A percentile compares a stretch with the other conserved stretches of the same genome.
phyloP scores from a whole-genome alignment of 2,329 filamentous ascomycete species.

The Aquanectria penicillioides region DNA sequence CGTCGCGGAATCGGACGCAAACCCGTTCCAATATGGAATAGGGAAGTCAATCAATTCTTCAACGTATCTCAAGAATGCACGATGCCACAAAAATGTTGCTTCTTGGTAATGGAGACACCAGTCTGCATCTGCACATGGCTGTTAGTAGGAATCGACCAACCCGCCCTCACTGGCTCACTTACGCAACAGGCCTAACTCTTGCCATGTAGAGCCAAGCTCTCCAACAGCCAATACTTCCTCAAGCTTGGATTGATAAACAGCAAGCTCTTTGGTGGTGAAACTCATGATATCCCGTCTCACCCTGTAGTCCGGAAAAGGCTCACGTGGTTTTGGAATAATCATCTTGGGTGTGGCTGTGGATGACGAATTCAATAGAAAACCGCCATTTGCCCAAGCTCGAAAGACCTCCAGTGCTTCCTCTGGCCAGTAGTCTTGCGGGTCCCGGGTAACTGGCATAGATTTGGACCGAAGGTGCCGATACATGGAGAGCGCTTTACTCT shows the following conservation, averaged over 20 bases:
- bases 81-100: conserved; percentile 20
- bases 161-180: neutral
- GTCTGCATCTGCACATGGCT: neutral
- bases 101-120: conserved; percentile 25
- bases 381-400: conserved; percentile 14
- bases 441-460: conserved; percentile 19
- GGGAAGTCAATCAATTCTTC: conserved; percentile 14
- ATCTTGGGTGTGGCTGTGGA: neutral
- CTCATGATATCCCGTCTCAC: conserved; percentile 19
- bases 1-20: neutral
- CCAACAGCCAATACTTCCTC: conserved; percentile 13
- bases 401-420: conserved; percentile 17
- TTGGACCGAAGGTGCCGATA: conserved; percentile 19
- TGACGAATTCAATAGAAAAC: conserved; percentile 1
- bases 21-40: conserved; percentile 23
- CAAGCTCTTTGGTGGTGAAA: conserved; percentile 6
- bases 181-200: conserved; percentile 15
- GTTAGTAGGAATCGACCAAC: neutral
- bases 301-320: neutral
- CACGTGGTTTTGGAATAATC: conserved; percentile 4
- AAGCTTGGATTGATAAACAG: conserved; percentile 15
- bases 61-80: conserved; percentile 17
- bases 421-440: conserved; percentile 19
- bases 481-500: neutral
- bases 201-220: conserved; percentile 8